phyloP scores from a whole-genome alignment of 352 stramenopile species.

The Pythium inflatum region DNA sequence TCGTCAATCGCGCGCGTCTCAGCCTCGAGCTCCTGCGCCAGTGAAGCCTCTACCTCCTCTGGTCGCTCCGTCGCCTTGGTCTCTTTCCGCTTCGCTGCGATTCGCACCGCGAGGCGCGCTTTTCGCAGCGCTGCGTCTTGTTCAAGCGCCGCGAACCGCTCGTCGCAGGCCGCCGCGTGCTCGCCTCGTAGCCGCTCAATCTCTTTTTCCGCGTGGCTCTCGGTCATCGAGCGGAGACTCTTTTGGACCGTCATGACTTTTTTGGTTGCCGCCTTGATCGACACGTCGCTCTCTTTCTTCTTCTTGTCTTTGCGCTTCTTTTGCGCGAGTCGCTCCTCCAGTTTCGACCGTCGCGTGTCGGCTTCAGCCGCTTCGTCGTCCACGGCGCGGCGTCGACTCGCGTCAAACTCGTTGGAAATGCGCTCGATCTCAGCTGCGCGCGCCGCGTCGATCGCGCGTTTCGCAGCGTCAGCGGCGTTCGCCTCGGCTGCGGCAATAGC shows the following conservation, averaged over 20 bases:
- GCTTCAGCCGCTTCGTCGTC: conserved; percentile 7
- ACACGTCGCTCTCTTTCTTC: background rate
- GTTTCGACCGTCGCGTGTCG: conserved; percentile 3
- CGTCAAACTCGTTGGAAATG: conserved; percentile 32
- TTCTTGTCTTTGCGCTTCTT: background rate
- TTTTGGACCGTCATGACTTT: conserved; percentile 1
- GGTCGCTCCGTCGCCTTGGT: background rate
- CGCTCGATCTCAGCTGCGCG: conserved; percentile 35
- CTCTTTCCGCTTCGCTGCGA: conserved; percentile 36
- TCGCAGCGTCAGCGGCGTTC: conserved; percentile 20
- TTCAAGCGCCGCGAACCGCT: conserved; percentile 34
- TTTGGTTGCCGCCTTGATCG: conserved; percentile 1
- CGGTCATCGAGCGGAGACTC: conserved; percentile 17
- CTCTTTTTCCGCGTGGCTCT: conserved; percentile 31
- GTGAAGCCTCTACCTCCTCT: background rate
- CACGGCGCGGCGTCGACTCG: background rate
- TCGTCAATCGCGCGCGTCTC: conserved; percentile 36
- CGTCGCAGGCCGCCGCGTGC: conserved; percentile 32
- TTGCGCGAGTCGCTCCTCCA: conserved; percentile 24
- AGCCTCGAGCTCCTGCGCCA: conserved; percentile 23
- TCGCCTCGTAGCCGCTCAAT: conserved; percentile 37
- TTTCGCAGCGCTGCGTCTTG: conserved; percentile 37
- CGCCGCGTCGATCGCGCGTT: conserved; percentile 32
- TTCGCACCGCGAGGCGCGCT: conserved; percentile 36
- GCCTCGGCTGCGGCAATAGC: conserved; percentile 18